A percentile compares a stretch with the other conserved stretches of the same genome.
Evolutionary conservation across 2,329 filamentous ascomycete species (phyloP).

Genomic region (Emergomyces pasteurianus): DNA sequence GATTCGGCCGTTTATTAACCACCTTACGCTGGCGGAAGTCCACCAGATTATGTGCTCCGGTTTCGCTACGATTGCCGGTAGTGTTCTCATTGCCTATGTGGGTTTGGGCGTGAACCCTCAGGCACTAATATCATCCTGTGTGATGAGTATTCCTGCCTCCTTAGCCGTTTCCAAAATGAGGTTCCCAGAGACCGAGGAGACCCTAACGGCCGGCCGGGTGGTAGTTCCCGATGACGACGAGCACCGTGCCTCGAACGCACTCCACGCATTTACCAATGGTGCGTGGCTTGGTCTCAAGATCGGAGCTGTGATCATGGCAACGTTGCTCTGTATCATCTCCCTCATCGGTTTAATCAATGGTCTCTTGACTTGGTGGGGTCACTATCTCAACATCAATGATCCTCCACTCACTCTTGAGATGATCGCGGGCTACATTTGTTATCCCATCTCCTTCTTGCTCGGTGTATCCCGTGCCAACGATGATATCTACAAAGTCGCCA

Average conservation of each 20-base stretch:
- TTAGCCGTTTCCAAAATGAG: slow-evolving; percentile 81
- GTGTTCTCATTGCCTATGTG: slow-evolving; percentile 77
- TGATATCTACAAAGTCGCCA: slow-evolving; percentile 58
- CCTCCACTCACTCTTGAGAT: slow-evolving; percentile 62
- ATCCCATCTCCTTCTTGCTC: slow-evolving; percentile 67
- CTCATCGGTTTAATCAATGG: slow-evolving; percentile 63
- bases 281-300: slow-evolving; percentile 81
- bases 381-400: slow-evolving; percentile 60
- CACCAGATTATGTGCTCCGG: slow-evolving; percentile 90
- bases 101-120: slow-evolving; percentile 70
- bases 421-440: slow-evolving; percentile 66
- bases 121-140: slow-evolving; percentile 78
- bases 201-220: slow-evolving; percentile 68
- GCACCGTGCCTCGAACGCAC: slow-evolving; percentile 54
- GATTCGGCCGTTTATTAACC: slow-evolving; percentile 72
- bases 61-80: slow-evolving; percentile 85
- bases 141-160: slow-evolving; percentile 91
- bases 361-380: slow-evolving; percentile 72
- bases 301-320: slow-evolving; percentile 67
- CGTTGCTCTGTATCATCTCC: slow-evolving; percentile 72
- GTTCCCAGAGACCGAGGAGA: slow-evolving; percentile 78
- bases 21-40: slow-evolving; percentile 76
- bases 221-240: slow-evolving; percentile 71
- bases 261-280: slow-evolving; percentile 77
- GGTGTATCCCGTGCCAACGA: slow-evolving; percentile 54